Percentiles rank a stretch among this genome's conserved stretches.
These are phyloP conservation scores for Penicillium sp. DNA, from an alignment of 2,329 filamentous ascomycete species.

Conservation along the genomic window DNA sequence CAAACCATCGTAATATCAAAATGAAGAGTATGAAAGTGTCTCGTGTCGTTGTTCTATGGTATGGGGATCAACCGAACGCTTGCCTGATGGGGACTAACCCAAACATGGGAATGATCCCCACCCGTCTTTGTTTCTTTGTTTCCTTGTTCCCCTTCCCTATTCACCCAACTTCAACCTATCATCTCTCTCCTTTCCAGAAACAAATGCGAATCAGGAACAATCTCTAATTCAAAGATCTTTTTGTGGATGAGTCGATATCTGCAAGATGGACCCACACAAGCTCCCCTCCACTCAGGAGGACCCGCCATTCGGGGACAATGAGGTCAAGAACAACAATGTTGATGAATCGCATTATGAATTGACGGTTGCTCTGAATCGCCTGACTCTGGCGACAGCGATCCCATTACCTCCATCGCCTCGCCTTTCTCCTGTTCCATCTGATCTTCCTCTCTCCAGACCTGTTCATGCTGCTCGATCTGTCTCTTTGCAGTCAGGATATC, in stretches of 20 bases:
- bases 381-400: constrained; percentile 26
- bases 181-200: background rate
- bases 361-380: constrained; percentile 29
- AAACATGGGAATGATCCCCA: constrained; percentile 14
- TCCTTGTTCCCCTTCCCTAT: constrained; percentile 4
- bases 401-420: constrained; percentile 29
- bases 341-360: constrained; percentile 19
- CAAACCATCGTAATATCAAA: background rate
- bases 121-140: constrained; percentile 10
- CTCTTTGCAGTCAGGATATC: background rate
- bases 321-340: constrained; percentile 15
- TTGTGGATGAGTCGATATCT: constrained; percentile 15
- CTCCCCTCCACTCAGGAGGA: constrained; percentile 21
- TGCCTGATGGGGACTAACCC: constrained; percentile 16
- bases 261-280: constrained; percentile 35
- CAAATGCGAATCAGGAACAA: background rate
- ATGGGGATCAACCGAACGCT: constrained; percentile 19
- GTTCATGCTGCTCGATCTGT: background rate
- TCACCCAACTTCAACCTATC: background rate
- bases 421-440: constrained; percentile 14
- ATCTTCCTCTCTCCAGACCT: background rate
- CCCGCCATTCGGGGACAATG: constrained; percentile 22
- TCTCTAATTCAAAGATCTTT: background rate
- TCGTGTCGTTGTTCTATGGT: constrained; percentile 12
- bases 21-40: constrained; percentile 17